These are phyloP conservation scores for Camellia sinensis DNA, from an alignment of 148 eudicot genomes.

Conservation along the genomic window DNA sequence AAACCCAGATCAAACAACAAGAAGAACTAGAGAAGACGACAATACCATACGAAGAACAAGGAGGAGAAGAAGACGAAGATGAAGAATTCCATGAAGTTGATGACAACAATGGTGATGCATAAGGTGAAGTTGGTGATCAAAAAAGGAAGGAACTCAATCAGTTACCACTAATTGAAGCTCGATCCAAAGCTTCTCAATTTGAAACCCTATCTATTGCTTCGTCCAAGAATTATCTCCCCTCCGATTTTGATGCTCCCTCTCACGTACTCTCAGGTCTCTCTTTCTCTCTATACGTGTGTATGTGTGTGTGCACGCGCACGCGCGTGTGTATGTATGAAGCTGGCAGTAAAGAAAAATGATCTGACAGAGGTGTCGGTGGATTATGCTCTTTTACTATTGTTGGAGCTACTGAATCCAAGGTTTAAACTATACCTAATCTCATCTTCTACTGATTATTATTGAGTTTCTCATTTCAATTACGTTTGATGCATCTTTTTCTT, in stretches of 20 bases:
- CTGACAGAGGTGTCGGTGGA: conserved; percentile 23
- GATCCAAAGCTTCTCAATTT: background rate
- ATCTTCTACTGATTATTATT: background rate
- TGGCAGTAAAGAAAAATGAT: conserved; percentile 6
- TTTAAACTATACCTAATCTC: background rate
- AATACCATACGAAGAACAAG: background rate
- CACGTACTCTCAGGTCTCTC: conserved; percentile 11
- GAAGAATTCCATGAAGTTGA: conserved; percentile 6
- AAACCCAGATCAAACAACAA: background rate
- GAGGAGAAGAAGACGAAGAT: conserved; percentile 4
- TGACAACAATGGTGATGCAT: background rate
- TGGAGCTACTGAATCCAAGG: conserved; percentile 17
- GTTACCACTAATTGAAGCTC: background rate
- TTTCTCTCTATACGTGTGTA: background rate
- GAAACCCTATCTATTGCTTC: conserved; percentile 18
- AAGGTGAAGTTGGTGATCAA: background rate
- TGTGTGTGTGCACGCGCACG: too few species aligned
- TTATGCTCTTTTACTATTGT: conserved; percentile 13
- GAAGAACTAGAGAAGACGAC: background rate
- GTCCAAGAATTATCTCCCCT: conserved; percentile 1
- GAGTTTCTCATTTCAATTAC: background rate
- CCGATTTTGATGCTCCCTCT: conserved; percentile 2
- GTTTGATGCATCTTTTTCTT: background rate
- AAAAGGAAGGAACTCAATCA: conserved; percentile 7
- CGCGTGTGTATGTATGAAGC: background rate